phyloP scores from a whole-genome alignment of 441 rosid species.

The Sinapis alba region DNA sequence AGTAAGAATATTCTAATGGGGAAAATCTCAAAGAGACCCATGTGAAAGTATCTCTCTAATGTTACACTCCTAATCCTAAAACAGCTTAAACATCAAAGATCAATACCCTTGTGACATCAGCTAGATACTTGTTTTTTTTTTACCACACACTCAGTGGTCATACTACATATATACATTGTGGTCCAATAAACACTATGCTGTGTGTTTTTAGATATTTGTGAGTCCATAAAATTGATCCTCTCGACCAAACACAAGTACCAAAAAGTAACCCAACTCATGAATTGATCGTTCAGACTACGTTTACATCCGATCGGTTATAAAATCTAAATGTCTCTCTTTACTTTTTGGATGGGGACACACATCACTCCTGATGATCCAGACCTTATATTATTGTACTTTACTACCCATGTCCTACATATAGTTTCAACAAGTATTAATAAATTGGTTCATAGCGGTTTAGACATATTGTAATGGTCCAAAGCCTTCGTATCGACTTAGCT shows the following conservation, averaged over 20 bases:
- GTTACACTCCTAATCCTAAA: too few species aligned
- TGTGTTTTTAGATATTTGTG: slow-evolving; percentile 13
- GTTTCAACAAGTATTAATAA: not conserved
- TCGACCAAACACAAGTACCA: slow-evolving; percentile 30
- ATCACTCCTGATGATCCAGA: slow-evolving; percentile 20
- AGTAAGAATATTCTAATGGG: too few species aligned
- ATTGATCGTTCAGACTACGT: slow-evolving; percentile 19
- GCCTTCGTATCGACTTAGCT: slow-evolving; percentile 11
- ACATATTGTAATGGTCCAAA: slow-evolving; percentile 14
- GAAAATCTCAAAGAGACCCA: too few species aligned
- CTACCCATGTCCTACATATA: slow-evolving; percentile 13
- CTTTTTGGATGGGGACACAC: slow-evolving; percentile 24
- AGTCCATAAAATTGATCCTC: slow-evolving; percentile 12
- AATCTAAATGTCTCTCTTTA: slow-evolving; percentile 13
- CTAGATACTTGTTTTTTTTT: slow-evolving; percentile 17
- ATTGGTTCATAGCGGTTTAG: slow-evolving; percentile 6
- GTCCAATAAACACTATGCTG: not conserved
- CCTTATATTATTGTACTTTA: slow-evolving; percentile 13
- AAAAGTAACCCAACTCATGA: slow-evolving; percentile 32
- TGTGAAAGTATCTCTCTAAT: too few species aligned
- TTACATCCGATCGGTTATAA: slow-evolving; percentile 29
- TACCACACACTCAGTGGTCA: not conserved
- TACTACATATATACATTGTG: not conserved
- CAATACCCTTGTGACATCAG: slow-evolving; percentile 24
- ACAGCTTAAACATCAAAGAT: not conserved